Evolutionary conservation across 140 eudicot species (phyloP), one percentile per base, ranked within the genome.

Genomic region (Oenanthe javanica): DNA sequence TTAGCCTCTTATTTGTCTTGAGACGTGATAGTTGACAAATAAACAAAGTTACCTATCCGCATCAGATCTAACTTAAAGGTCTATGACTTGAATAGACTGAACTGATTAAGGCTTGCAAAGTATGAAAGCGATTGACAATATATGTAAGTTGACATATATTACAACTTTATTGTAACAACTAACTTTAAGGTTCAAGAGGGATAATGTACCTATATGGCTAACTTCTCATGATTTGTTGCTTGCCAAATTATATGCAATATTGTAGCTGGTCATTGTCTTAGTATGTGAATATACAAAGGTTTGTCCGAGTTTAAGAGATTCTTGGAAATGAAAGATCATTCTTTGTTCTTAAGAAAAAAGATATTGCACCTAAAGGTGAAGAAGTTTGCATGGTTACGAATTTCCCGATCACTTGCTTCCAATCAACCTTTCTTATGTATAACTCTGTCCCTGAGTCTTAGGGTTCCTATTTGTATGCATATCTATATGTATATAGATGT

Each of bases 1-100:
- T 63, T 63, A 36, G 71, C 71, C 40, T 23, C 71, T 25, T 63
- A 63, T 63, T 23, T 63, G 71, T 63, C 40, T 63, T 63, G 23
- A 63, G 71, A 63, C 25, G 71, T 63, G 71, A 63, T 63, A 63
- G 71, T 63, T 23, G 71, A 25, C 71, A 63, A 36, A 63, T 63
- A 1, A 63, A 23, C 25, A 61, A 21, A 63, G 14, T 63, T 25
- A 63, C 10, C 71, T 23, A 25, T 25, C 40, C 25, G 70, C 38
- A 23, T 61, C 38, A 61, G 15, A 61, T 61, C 38, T n/a, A 61
- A 61, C 70, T 61, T 59, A n/a, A 61, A 9, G 70, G 15, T 23
- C 38, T 23, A n/a, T 61, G 16, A 63, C 40, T 23, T 25, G 40
- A 63, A 10, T 63, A 63, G 16, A 63, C 40, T 63, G 71, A 63